Evolutionary conservation across 345 rosid genomes (phyloP), one percentile per base, ranked within the genome.

Genomic region (Boechera retrofracta): DNA sequence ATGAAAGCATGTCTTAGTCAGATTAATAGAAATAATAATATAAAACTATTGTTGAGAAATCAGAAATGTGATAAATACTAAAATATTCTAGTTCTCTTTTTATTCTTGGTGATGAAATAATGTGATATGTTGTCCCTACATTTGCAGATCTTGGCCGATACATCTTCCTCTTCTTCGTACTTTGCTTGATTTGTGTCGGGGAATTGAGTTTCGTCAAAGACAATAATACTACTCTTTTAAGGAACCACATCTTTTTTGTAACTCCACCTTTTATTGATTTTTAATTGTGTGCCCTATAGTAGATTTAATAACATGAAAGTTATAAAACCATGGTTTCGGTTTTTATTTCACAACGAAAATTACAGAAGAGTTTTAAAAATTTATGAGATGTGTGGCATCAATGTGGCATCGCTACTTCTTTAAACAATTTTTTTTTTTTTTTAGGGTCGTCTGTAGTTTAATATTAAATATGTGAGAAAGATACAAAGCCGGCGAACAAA

Each of bases 131-230:
- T 35, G 74, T 60, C 44, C 53, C 35, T 21, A 69, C 67, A 56
- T 48, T 80, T 84, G 82, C 98, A 95, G 98, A 85, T 95, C 76
- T 86, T 95, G 82, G 97, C 99, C 1, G 99, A 95, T 81, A 92
- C 98, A 21, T 88, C 96, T 7, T 92, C 99, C 0, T 92, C 99
- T 0, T 91, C 99, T 0, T 95, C 99, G 2, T 95, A 92, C 77
- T 95, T 95, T 52, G 97, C 99, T 77, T 95, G 93, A 94, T 47
- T 58, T 4, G 2, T 36, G 71, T 47, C 4, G 60, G 36, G 11
- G 66, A 11, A 16, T 7, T 26, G n/a, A 67, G 67, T 61, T 41
- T 59, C 45, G 38, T 61, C 45, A 10, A 41, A 32, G 21, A 69
- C 73, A 45, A 39, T 51, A 47, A 33, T 58, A 44, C 35, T 59